Evolutionary conservation across 345 rosid species (phyloP).

Genomic region (Hirschfeldia incana): DNA sequence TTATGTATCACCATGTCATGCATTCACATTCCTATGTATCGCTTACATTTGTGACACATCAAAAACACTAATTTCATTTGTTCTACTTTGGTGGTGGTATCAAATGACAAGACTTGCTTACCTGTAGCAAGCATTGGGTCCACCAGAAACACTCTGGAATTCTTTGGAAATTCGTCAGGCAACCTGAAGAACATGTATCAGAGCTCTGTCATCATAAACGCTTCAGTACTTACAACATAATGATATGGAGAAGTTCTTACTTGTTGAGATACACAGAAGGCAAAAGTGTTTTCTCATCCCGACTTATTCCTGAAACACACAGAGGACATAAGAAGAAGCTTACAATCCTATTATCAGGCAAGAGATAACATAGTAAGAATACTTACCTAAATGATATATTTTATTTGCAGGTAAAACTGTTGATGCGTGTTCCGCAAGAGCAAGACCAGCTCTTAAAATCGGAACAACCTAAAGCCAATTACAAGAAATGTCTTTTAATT

Average conservation of each 20-base stretch:
- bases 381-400: slow-evolving; percentile 76
- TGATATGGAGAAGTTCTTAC: slow-evolving; percentile 46
- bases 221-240: slow-evolving; percentile 1
- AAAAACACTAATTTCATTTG: neutral
- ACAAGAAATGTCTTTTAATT: neutral
- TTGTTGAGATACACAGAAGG: slow-evolving; percentile 80
- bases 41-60: neutral
- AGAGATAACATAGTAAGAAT: neutral
- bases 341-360: neutral
- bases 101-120: slow-evolving; percentile 19
- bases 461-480: slow-evolving; percentile 67
- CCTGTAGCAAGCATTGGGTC: slow-evolving; percentile 97
- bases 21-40: neutral
- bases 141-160: slow-evolving; percentile 71
- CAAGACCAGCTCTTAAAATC: slow-evolving; percentile 90
- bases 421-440: slow-evolving; percentile 86
- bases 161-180: slow-evolving; percentile 68
- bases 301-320: slow-evolving; percentile 51
- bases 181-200: slow-evolving; percentile 53
- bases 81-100: slow-evolving; percentile 2
- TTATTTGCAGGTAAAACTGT: slow-evolving; percentile 79
- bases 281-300: slow-evolving; percentile 84
- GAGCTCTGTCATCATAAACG: neutral
- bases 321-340: slow-evolving; percentile 9
- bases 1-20: slow-evolving; percentile 8